A percentile compares a stretch with the other conserved stretches of the same genome.
These are phyloP conservation scores for Magnolia officinalis DNA, from an alignment of 164 flowering plant genomes.

Conservation along the genomic window DNA sequence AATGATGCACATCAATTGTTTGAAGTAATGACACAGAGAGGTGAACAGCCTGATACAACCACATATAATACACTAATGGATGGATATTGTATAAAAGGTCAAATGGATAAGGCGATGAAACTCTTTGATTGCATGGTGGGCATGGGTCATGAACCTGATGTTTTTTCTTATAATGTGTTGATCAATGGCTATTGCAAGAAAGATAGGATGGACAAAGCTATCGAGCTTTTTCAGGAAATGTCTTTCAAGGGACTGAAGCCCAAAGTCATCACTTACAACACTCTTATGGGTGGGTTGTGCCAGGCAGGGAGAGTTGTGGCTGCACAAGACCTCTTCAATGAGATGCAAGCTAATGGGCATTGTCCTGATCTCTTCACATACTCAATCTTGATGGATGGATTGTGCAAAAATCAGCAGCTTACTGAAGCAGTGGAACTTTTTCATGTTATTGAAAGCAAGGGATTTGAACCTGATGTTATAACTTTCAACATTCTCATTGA, in stretches of 20 bases:
- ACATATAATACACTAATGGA: conserved; percentile 12
- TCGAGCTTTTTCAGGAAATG: conserved; percentile 34
- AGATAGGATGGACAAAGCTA: conserved; percentile 32
- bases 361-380: conserved; percentile 2
- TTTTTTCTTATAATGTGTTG: conserved; percentile 33
- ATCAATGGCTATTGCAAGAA: conserved; percentile 41
- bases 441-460: neutral
- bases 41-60: conserved; percentile 4
- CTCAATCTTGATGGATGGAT: neutral
- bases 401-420: conserved; percentile 1
- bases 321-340: conserved; percentile 35
- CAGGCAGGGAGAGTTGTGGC: conserved; percentile 31
- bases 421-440: conserved; percentile 1
- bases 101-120: conserved; percentile 29
- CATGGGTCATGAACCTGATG: conserved; percentile 29
- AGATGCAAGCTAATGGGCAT: conserved; percentile 24
- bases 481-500: neutral
- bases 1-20: conserved; percentile 6
- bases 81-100: conserved; percentile 11
- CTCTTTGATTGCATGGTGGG: conserved; percentile 31
- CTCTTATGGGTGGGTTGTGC: conserved; percentile 37
- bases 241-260: conserved; percentile 29
- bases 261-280: conserved; percentile 30
- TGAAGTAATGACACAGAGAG: conserved; percentile 7
- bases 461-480: neutral